Conservation (phyloP, 768 basidiomycete genomes). For the Boletus subcaerulescens region DNA sequence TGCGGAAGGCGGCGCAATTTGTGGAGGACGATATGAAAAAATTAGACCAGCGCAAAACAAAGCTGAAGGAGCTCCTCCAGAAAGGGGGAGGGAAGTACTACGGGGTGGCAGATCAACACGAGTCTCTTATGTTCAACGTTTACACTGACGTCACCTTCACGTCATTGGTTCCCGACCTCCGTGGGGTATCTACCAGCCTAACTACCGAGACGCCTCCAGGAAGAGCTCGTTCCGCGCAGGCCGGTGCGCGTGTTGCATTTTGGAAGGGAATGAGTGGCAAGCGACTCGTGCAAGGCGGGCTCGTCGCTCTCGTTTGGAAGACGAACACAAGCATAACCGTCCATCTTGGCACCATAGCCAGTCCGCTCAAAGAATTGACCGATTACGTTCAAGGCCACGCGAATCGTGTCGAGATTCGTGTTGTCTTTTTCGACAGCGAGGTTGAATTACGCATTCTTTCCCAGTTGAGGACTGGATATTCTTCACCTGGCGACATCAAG, state of each 20-base stretch:
- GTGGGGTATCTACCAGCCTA: constrained; percentile 49
- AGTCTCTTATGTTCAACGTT: constrained; percentile 59
- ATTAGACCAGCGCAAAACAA: constrained; percentile 28
- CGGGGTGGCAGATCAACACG: constrained; percentile 37
- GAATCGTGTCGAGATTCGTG: constrained; percentile 41
- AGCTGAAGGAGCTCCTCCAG: constrained; percentile 44
- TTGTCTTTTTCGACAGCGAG: constrained; percentile 58
- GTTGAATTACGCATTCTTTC: constrained; percentile 48
- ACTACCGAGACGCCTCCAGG: constrained; percentile 54
- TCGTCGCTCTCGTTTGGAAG: constrained; percentile 60
- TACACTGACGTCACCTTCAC: constrained; percentile 53
- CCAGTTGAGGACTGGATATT: constrained; percentile 31
- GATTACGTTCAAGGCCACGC: constrained; percentile 37
- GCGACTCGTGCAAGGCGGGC: constrained; percentile 56
- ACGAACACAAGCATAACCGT: constrained; percentile 34
- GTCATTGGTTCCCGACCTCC: constrained; percentile 46
- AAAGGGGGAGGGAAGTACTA: constrained; percentile 59
- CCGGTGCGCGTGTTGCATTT: constrained; percentile 43
- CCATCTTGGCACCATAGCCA: constrained; percentile 53
- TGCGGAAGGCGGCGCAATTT: constrained; percentile 49
- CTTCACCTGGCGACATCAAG: constrained; percentile 21
- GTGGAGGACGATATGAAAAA: constrained; percentile 44
- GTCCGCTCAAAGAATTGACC: constrained; percentile 41
- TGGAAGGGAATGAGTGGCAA: constrained; percentile 64
- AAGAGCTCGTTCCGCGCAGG: constrained; percentile 41